Evolutionary conservation across 2,329 filamentous ascomycete genomes (phyloP).

Genomic region (Rugonectria rugulosa): DNA sequence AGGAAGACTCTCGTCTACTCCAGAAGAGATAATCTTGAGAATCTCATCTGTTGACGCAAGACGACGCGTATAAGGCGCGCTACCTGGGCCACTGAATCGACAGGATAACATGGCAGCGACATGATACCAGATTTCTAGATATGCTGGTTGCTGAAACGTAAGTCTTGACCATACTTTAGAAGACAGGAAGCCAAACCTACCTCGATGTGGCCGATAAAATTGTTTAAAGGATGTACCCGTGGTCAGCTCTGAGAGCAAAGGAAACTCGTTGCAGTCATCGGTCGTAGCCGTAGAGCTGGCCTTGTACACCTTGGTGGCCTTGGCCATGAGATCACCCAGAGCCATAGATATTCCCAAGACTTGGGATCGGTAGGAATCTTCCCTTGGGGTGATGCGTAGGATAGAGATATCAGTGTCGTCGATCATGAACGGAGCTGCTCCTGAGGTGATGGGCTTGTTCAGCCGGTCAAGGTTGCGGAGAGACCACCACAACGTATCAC

Average conservation of each 20-base stretch:
- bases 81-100: conserved; percentile 18
- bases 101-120: conserved; percentile 23
- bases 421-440: conserved; percentile 21
- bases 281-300: conserved; percentile 11
- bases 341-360: conserved; percentile 8
- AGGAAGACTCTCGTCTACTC: conserved; percentile 8
- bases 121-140: conserved; percentile 25
- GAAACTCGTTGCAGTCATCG: conserved; percentile 17
- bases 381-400: not conserved
- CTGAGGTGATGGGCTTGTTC: conserved; percentile 20
- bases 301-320: conserved; percentile 25
- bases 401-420: conserved; percentile 20
- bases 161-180: not conserved
- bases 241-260: conserved; percentile 11
- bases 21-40: not conserved
- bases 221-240: conserved; percentile 6
- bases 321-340: conserved; percentile 20
- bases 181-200: not conserved
- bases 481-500: conserved; percentile 20
- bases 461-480: conserved; percentile 21
- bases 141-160: not conserved
- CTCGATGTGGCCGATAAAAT: conserved; percentile 21
- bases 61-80: conserved; percentile 8
- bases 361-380: conserved; percentile 17
- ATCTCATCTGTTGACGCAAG: conserved; percentile 18